Percentiles rank a stretch among this genome's conserved stretches.
phyloP scores from a whole-genome alignment of 805 yeast species.

The Schwanniomyces yamadae region DNA sequence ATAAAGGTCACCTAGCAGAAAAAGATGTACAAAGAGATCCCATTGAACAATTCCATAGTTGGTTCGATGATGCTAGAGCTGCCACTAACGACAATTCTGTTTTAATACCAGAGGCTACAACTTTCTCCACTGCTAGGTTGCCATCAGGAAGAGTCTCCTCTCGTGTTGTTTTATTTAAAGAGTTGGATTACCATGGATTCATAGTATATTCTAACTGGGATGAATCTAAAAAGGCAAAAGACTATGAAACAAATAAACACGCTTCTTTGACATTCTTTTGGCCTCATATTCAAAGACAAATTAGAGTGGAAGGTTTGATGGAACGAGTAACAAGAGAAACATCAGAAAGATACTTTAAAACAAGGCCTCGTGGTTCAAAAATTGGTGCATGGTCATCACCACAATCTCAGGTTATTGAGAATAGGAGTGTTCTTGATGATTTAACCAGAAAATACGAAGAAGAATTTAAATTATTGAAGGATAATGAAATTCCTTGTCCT shows the following conservation, averaged over 20 bases:
- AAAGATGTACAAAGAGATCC: conserved; percentile 59
- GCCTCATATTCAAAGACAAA: conserved; percentile 89
- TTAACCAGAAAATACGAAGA: conserved; percentile 47
- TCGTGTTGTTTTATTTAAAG: conserved; percentile 83
- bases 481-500: conserved; percentile 80
- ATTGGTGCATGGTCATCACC: conserved; percentile 98
- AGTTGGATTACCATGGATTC: conserved; percentile 81
- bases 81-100: conserved; percentile 42
- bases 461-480: conserved; percentile 55
- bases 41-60: conserved; percentile 70
- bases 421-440: conserved; percentile 63
- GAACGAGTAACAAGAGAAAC: conserved; percentile 74
- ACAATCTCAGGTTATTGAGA: conserved; percentile 62
- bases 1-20: conserved; percentile 59
- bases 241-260: conserved; percentile 66
- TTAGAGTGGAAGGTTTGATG: conserved; percentile 84
- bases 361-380: conserved; percentile 90
- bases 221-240: conserved; percentile 76
- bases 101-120: conserved; percentile 74
- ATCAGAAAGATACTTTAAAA: conserved; percentile 71
- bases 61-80: conserved; percentile 75
- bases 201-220: conserved; percentile 91
- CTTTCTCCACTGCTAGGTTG: conserved; percentile 81
- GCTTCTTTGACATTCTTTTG: conserved; percentile 90
- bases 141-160: conserved; percentile 91